A percentile compares a stretch with the other conserved stretches of the same genome.
These are phyloP conservation scores for Hibiscus syriacus DNA, from an alignment of 345 rosid genomes.

Conservation along the genomic window DNA sequence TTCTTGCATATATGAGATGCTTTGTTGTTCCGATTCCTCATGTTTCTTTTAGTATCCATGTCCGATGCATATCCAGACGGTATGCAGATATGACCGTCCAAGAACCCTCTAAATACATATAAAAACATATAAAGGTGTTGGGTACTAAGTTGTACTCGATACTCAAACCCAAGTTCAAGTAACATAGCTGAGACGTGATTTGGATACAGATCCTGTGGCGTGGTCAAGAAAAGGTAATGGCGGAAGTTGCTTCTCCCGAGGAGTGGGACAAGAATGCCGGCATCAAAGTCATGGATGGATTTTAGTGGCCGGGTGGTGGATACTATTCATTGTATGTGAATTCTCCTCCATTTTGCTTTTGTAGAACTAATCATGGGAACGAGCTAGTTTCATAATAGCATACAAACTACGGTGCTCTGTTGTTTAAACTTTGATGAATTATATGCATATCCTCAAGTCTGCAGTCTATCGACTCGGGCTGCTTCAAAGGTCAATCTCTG, in stretches of 20 bases:
- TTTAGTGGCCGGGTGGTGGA: conserved; percentile 8
- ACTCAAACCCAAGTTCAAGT: background rate
- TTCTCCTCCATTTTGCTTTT: background rate
- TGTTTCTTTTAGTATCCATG: background rate
- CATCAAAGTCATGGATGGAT: conserved; percentile 35
- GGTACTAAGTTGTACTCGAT: no score
- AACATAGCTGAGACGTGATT: background rate
- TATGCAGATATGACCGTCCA: background rate
- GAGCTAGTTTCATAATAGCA: background rate
- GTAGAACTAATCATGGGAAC: background rate
- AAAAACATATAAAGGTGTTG: background rate
- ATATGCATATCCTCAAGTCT: background rate
- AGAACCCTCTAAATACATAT: background rate
- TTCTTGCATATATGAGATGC: background rate
- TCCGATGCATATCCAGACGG: background rate
- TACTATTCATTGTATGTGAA: conserved; percentile 21
- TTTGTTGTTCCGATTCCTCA: no score
- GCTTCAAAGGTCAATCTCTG: background rate
- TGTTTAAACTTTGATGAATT: background rate
- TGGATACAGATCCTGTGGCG: conserved; percentile 64
- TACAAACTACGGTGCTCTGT: background rate
- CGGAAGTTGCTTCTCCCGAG: conserved; percentile 54
- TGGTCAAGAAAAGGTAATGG: conserved; percentile 65
- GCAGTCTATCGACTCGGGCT: background rate
- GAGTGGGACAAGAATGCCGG: conserved; percentile 69